Evolutionary conservation across 1,284 basidiomycete species (phyloP), one percentile per base, ranked within the genome.

Genomic region (Trametes polyzona): DNA sequence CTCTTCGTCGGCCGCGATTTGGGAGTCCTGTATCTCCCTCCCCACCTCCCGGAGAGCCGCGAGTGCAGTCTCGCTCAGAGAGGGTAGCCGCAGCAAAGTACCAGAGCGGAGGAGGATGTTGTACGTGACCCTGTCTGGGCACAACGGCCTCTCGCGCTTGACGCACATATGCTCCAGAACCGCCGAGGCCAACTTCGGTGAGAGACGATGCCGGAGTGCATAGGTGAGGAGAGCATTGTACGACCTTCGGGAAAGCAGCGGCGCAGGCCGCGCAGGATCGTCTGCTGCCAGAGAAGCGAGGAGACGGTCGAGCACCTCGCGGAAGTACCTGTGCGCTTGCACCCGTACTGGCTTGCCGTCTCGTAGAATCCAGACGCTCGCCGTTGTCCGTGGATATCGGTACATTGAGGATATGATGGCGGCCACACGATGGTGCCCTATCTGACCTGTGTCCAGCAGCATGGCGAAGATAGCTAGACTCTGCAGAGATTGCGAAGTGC

Each of bases 141-240:
- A 57, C 10, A 83, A 62, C 5, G 73, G 68, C 4, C 74, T 74
- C 2, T 72, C 50, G 21, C 80, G 77, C 4, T 72, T 55, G 14
- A 71, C 63, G 24, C 71, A 71, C 84, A 89, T 87, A 58, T 88
- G 81, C 8, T 78, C 63, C 16, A 90, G 66, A 5, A 90, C 69
- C 9, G 66, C 60, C 6, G 76, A 67, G 0, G 82, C 86, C 23
- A 82, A 71, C 0, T 62, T 54, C 9, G 79, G 71, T 2, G 84
- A 84, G 29, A 78, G 70, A n/a, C 81, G 80, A 60, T 88, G 78
- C 1, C 80, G 80, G 32, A 92, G 75, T 1, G 85, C 73, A 69
- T 90, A 91, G 56, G 85, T 78, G 2, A 92, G 64, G 24, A 92
- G 78, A 0, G 83, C 64, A 67, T 90, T 88, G 71, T 84, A 88